phyloP scores from a whole-genome alignment of 352 stramenopile genomes.

The Phytophthora pinifolia region DNA sequence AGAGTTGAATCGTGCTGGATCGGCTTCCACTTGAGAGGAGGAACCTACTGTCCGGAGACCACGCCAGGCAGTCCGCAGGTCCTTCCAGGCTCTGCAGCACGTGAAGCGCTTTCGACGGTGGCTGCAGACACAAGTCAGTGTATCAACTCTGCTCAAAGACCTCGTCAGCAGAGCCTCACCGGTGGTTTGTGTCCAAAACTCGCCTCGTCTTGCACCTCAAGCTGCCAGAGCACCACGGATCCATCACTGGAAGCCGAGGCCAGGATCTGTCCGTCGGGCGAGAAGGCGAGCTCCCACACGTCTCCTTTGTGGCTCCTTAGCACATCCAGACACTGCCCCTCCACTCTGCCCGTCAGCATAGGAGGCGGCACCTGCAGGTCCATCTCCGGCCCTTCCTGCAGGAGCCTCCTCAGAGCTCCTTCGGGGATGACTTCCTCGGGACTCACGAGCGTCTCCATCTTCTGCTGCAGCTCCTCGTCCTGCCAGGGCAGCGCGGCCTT shows the following conservation, averaged over 20 bases:
- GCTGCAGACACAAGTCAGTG: background rate
- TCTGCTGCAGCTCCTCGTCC: slow-evolving; percentile 41
- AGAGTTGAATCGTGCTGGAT: slow-evolving; percentile 65
- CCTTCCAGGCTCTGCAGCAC: slow-evolving; percentile 50
- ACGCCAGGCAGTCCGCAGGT: slow-evolving; percentile 56
- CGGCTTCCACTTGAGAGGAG: slow-evolving; percentile 59
- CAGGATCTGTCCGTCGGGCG: slow-evolving; percentile 70
- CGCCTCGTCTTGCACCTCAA: slow-evolving; percentile 27
- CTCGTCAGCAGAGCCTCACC: slow-evolving; percentile 12
- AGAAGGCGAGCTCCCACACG: slow-evolving; percentile 78
- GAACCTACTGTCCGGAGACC: slow-evolving; percentile 60
- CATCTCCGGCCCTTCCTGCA: slow-evolving; percentile 29
- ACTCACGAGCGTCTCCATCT: slow-evolving; percentile 61
- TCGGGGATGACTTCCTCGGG: slow-evolving; percentile 66
- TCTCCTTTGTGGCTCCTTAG: slow-evolving; percentile 54
- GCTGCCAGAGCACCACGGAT: slow-evolving; percentile 73
- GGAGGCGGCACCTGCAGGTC: slow-evolving; percentile 20
- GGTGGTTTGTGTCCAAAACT: background rate
- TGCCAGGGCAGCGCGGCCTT: slow-evolving; percentile 44
- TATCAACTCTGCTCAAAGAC: background rate
- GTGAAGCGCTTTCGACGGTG: slow-evolving; percentile 36
- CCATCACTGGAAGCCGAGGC: slow-evolving; percentile 80
- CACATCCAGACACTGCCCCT: slow-evolving; percentile 39
- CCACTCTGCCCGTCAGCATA: slow-evolving; percentile 20
- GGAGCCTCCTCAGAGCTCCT: slow-evolving; percentile 54